These are phyloP conservation scores for Pichia kudriavzevii DNA, from an alignment of 1,139 yeast species.

Conservation along the genomic window DNA sequence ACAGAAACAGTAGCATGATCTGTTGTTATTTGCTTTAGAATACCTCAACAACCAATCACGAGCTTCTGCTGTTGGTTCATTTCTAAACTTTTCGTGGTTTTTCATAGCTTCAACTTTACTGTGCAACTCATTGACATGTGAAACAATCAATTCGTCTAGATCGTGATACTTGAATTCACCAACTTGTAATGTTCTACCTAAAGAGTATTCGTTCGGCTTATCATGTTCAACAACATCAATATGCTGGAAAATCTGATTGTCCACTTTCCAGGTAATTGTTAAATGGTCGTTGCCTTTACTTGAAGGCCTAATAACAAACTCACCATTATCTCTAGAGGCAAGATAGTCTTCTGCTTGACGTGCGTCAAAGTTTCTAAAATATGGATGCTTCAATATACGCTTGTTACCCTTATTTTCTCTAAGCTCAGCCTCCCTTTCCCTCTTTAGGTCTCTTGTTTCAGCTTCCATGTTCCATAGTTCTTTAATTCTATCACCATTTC, in stretches of 20 bases:
- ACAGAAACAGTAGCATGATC: slow-evolving; percentile 88
- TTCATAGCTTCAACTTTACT: slow-evolving; percentile 79
- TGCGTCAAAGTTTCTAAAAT: slow-evolving; percentile 75
- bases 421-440: slow-evolving; percentile 32
- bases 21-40: slow-evolving; percentile 83
- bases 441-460: slow-evolving; percentile 58
- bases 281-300: slow-evolving; percentile 82
- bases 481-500: slow-evolving; percentile 47
- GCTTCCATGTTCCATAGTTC: slow-evolving; percentile 79
- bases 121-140: slow-evolving; percentile 81
- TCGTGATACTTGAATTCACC: slow-evolving; percentile 68
- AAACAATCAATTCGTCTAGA: slow-evolving; percentile 86
- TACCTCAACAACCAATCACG: slow-evolving; percentile 83
- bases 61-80: slow-evolving; percentile 74
- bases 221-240: slow-evolving; percentile 74
- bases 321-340: slow-evolving; percentile 87
- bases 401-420: slow-evolving; percentile 39
- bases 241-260: slow-evolving; percentile 85
- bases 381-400: slow-evolving; percentile 85
- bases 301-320: slow-evolving; percentile 89
- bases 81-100: slow-evolving; percentile 80
- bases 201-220: slow-evolving; percentile 52
- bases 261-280: slow-evolving; percentile 95
- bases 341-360: slow-evolving; percentile 89
- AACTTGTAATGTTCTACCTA: slow-evolving; percentile 58